Percentiles rank a stretch among this genome's conserved stretches.
Evolutionary conservation across 73 alveolate genomes (phyloP).

Genomic region (Symbiodinium pilosum): DNA sequence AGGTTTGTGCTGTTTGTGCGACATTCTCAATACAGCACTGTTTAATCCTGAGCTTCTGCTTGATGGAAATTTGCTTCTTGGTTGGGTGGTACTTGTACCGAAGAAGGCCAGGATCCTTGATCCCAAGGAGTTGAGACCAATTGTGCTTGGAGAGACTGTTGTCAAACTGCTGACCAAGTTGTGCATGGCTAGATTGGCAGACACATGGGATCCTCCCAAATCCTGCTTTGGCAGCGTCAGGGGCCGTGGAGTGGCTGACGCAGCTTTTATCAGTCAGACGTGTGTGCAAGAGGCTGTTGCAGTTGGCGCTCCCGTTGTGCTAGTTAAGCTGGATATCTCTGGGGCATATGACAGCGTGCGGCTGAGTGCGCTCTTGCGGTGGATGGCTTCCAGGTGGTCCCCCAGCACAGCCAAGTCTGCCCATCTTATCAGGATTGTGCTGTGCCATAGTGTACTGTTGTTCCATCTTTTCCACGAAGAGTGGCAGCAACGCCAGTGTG

Average conservation of each 20-base stretch:
- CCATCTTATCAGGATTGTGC: neutral
- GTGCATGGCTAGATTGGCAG: neutral
- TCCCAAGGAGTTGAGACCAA: neutral
- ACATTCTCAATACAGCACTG: neutral
- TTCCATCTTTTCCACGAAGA: neutral
- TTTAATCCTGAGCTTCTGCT: neutral
- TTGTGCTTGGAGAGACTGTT: conserved; percentile 1
- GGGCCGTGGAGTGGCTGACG: conserved; percentile 21
- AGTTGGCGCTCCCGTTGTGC: neutral
- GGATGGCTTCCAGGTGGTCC: neutral
- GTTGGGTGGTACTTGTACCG: conserved; percentile 41
- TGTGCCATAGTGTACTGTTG: neutral
- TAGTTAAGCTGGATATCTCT: neutral
- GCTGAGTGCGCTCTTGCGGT: neutral
- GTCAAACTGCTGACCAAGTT: neutral
- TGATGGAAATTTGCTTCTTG: neutral
- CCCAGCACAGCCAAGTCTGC: neutral
- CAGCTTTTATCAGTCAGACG: neutral
- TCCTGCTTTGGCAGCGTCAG: neutral
- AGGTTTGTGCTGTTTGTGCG: neutral
- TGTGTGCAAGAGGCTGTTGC: neutral
- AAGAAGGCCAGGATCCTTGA: neutral
- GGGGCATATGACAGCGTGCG: neutral
- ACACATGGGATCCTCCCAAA: neutral
- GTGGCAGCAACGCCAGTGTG: neutral